Conservation (phyloP, 208 protist species). For the Trypanosoma congolense region DNA sequence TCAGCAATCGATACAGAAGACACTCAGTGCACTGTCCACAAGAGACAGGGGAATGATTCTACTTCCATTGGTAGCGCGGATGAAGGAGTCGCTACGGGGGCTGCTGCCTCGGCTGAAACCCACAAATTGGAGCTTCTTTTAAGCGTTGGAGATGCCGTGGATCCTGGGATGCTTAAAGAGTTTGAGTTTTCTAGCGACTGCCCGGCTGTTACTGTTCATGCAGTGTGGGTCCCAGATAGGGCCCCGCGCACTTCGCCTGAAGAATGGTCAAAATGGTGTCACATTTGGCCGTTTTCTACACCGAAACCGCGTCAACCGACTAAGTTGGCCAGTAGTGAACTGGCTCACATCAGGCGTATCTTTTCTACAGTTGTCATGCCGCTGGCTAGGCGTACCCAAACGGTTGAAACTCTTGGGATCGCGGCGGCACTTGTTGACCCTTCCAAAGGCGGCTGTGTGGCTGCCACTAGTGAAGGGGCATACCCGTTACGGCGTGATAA, state of each 20-base stretch:
- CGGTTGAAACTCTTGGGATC: slow-evolving; percentile 26
- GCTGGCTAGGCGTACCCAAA: slow-evolving; percentile 1
- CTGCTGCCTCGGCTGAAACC: background rate
- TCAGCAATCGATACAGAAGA: too few relatives aligned
- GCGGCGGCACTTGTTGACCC: slow-evolving; percentile 56
- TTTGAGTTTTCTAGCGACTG: slow-evolving; percentile 4
- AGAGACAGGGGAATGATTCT: too few relatives aligned
- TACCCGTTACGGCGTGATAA: slow-evolving; percentile 28
- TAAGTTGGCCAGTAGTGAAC: slow-evolving; percentile 14
- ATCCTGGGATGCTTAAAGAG: slow-evolving; percentile 5
- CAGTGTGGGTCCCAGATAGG: slow-evolving; percentile 41
- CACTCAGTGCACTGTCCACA: too few relatives aligned
- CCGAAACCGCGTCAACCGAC: slow-evolving; percentile 42
- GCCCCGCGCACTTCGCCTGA: slow-evolving; percentile 41
- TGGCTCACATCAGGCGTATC: slow-evolving; percentile 12
- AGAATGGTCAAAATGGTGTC: slow-evolving; percentile 50
- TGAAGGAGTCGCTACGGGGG: background rate
- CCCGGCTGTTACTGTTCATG: slow-evolving; percentile 13
- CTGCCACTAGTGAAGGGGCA: slow-evolving; percentile 45
- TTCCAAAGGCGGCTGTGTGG: slow-evolving; percentile 16
- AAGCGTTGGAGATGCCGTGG: slow-evolving; percentile 3
- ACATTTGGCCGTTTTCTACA: slow-evolving; percentile 61
- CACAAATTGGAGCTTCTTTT: slow-evolving; percentile 15
- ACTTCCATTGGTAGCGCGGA: background rate
- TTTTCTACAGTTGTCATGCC: slow-evolving; percentile 18